Percentiles rank a stretch among this genome's conserved stretches.
phyloP scores from a whole-genome alignment of 345 rosid genomes.

The Gossypioides kirkii region DNA sequence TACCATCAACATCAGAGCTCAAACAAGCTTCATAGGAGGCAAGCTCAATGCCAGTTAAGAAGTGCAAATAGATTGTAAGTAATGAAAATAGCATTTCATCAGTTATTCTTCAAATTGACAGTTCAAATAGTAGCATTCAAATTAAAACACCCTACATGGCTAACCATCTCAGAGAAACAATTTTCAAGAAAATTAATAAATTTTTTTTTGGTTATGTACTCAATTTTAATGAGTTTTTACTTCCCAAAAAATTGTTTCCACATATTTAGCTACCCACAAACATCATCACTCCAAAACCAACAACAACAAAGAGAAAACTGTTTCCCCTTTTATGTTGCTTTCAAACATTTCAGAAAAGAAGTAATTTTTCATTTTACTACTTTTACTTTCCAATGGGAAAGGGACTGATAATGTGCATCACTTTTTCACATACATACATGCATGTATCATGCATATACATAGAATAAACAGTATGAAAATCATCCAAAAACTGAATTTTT shows the following conservation, averaged over 20 bases:
- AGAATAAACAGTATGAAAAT: background rate
- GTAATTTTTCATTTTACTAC: background rate
- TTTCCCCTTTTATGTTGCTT: background rate
- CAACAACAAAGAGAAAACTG: background rate
- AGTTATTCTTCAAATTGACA: background rate
- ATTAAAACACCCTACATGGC: background rate
- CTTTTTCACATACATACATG: background rate
- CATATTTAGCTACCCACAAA: background rate
- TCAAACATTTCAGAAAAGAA: background rate
- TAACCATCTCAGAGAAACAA: background rate
- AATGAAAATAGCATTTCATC: background rate
- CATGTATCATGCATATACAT: background rate
- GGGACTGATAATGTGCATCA: background rate
- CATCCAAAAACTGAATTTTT: background rate
- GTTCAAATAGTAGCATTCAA: background rate
- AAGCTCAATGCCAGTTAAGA: background rate
- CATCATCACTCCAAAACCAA: background rate
- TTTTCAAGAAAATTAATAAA: background rate
- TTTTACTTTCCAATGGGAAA: background rate
- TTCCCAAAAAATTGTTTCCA: background rate
- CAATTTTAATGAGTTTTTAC: background rate
- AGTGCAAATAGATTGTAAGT: background rate
- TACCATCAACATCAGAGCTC: background rate
- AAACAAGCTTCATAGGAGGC: background rate
- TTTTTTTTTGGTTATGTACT: too few species aligned